Evolutionary conservation across 176 grass and related monocot genomes (phyloP).

Genomic region (Dactylis glomerata): DNA sequence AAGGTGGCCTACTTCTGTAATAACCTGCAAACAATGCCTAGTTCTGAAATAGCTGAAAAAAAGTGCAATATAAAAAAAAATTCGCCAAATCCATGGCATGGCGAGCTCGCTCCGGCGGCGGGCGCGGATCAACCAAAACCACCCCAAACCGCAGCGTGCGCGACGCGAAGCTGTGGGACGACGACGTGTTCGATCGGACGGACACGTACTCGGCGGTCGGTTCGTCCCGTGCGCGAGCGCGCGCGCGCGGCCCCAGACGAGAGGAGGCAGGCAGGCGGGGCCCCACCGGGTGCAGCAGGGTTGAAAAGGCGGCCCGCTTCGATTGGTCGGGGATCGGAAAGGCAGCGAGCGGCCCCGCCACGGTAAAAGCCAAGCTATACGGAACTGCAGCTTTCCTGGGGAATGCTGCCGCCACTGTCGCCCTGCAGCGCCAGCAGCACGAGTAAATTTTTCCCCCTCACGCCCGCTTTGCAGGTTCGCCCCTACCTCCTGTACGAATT

Average conservation of each 20-base stretch:
- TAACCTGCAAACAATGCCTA: no score
- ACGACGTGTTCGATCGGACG: no score
- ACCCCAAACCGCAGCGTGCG: background rate
- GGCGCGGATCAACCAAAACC: background rate
- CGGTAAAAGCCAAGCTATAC: slow-evolving; percentile 45
- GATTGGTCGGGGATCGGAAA: slow-evolving; percentile 34
- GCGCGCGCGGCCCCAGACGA: no score
- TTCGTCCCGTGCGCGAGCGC: background rate
- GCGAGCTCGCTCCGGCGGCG: background rate
- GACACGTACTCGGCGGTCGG: background rate
- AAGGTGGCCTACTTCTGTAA: no score
- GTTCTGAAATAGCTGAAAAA: no score
- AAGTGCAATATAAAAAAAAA: no score
- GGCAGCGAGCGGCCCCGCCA: background rate
- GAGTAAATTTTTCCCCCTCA: background rate
- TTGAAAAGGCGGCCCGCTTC: slow-evolving; percentile 1
- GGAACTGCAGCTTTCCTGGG: slow-evolving; percentile 26
- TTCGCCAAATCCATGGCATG: background rate
- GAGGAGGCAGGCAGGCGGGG: background rate
- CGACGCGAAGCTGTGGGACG: background rate
- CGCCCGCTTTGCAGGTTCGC: background rate
- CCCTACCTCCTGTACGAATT: background rate
- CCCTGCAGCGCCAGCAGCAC: no score
- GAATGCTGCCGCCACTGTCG: slow-evolving; percentile 14
- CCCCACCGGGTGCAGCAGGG: background rate